Conservation (phyloP, 2,329 filamentous ascomycete species). For the Dissoconium aciculare region DNA sequence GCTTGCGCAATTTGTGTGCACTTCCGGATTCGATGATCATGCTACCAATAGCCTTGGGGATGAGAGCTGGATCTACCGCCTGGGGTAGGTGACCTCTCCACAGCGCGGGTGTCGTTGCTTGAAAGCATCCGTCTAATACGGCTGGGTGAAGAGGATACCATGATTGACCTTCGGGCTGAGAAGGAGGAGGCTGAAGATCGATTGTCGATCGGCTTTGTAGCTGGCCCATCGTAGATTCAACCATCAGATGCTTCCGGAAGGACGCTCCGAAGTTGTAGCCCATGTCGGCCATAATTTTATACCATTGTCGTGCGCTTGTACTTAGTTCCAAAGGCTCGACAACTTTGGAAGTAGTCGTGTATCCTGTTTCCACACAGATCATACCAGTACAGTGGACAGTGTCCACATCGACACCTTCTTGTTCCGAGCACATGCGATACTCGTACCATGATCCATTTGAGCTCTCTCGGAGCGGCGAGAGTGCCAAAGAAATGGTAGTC, state of each 20-base stretch:
- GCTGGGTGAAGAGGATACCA: constrained; percentile 1
- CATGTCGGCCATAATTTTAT: constrained; percentile 1
- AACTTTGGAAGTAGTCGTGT: background rate
- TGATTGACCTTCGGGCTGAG: background rate
- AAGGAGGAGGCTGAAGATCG: background rate
- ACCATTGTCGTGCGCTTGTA: background rate
- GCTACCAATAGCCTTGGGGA: no score
- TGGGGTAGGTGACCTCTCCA: no score
- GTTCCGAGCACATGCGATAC: background rate
- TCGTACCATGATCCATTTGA: constrained; percentile 1
- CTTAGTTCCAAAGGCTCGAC: background rate
- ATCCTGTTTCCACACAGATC: background rate
- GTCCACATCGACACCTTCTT: background rate
- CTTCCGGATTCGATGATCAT: no score
- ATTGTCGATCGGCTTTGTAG: background rate
- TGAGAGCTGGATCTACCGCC: no score
- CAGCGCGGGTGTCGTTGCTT: no score
- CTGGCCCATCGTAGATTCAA: background rate
- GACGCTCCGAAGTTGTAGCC: constrained; percentile 2
- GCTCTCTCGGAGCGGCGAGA: no score
- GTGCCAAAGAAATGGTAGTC: no score
- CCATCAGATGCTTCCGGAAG: background rate
- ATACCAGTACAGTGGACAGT: background rate
- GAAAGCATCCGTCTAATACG: background rate
- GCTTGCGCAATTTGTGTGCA: no score